These are phyloP conservation scores for Suillus spraguei DNA, from an alignment of 768 basidiomycete species.

Conservation along the genomic window DNA sequence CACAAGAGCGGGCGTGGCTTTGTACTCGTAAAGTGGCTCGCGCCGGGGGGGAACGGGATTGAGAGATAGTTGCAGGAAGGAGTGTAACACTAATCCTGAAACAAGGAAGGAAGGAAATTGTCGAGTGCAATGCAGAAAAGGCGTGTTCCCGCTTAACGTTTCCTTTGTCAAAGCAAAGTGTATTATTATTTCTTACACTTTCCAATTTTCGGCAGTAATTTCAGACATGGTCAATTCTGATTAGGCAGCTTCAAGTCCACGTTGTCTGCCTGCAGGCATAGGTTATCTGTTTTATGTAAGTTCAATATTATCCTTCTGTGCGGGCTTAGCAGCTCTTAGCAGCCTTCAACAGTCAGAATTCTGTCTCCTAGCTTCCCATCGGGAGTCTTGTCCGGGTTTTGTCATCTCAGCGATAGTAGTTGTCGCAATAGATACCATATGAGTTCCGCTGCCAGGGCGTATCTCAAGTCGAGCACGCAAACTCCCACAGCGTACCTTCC, in stretches of 20 bases:
- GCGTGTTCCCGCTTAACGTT: slow-evolving; percentile 53
- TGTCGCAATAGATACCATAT: background rate
- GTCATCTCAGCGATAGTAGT: background rate
- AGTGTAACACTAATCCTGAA: slow-evolving; percentile 47
- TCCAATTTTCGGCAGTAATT: slow-evolving; percentile 36
- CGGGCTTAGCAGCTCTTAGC: slow-evolving; percentile 10
- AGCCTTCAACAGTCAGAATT: no score
- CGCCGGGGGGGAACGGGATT: slow-evolving; percentile 24
- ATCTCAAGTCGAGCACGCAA: background rate
- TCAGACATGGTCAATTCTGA: slow-evolving; percentile 53
- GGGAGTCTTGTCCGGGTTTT: background rate
- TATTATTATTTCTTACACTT: slow-evolving; percentile 29
- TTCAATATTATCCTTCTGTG: slow-evolving; percentile 21
- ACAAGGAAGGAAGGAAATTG: slow-evolving; percentile 41
- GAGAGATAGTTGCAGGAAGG: slow-evolving; percentile 13
- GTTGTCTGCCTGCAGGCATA: slow-evolving; percentile 81
- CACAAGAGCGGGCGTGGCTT: slow-evolving; percentile 28
- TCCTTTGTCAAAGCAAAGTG: slow-evolving; percentile 40
- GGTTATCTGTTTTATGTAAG: slow-evolving; percentile 48
- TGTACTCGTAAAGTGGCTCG: slow-evolving; percentile 30
- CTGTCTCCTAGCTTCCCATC: background rate
- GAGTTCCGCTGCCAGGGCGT: background rate
- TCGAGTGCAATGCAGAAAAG: slow-evolving; percentile 46
- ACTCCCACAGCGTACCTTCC: slow-evolving; percentile 38
- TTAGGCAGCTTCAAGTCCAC: slow-evolving; percentile 52